Evolutionary conservation across 139 green algal species (phyloP).

Genomic region (Coelastrella sp.): DNA sequence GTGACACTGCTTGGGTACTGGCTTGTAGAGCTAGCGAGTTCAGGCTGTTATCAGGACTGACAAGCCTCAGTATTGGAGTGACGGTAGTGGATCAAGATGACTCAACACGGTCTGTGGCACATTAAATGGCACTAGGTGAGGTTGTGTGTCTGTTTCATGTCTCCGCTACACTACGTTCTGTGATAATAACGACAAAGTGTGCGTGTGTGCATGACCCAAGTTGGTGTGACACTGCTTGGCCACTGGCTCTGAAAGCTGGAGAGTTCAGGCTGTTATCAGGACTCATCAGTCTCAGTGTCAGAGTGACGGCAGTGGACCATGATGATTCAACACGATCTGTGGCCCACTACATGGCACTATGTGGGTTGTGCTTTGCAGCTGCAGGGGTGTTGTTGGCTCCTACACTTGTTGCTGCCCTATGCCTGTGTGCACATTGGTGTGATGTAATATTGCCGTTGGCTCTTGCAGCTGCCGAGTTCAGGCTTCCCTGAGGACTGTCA

Average conservation of each 20-base stretch:
- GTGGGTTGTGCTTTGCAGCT: no score
- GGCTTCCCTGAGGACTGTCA: background rate
- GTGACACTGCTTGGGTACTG: no score
- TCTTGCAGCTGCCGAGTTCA: background rate
- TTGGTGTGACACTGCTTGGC: no score
- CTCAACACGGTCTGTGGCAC: background rate
- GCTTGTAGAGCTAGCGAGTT: background rate
- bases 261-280: background rate
- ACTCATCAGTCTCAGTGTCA: conserved; percentile 1
- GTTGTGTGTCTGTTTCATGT: background rate
- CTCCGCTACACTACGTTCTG: no score
- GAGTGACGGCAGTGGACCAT: background rate
- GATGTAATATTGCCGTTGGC: no score
- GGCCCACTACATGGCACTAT: background rate
- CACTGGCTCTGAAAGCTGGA: no score
- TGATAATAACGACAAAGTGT: no score
- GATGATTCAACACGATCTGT: background rate
- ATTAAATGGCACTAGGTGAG: background rate
- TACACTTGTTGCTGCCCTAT: no score
- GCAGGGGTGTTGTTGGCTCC: no score
- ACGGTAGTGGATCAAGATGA: background rate
- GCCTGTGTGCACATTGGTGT: no score
- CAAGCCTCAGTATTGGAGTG: background rate
- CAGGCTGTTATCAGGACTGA: background rate
- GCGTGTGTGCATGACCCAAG: no score